Evolutionary conservation across 257 asterid genomes (phyloP).

Genomic region (Solanum chmielewskii): DNA sequence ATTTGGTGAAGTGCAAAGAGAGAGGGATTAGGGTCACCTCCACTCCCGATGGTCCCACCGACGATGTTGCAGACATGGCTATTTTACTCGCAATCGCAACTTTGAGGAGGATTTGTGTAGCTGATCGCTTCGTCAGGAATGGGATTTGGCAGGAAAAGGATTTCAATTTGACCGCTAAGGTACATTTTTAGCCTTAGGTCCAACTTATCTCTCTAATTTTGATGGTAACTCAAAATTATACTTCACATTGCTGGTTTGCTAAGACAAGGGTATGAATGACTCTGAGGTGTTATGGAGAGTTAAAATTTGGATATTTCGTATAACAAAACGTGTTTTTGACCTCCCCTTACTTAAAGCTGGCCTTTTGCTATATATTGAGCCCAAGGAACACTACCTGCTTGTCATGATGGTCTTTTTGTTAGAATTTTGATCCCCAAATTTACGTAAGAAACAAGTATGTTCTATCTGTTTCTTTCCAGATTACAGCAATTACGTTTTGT

Average conservation of each 20-base stretch:
- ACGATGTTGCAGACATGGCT: constrained; percentile 55
- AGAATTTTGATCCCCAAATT: too few relatives aligned
- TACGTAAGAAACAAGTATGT: too few relatives aligned
- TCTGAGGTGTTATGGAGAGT: neutral
- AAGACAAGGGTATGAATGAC: neutral
- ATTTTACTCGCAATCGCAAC: constrained; percentile 44
- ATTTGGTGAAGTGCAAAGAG: constrained; percentile 35
- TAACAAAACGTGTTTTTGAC: neutral
- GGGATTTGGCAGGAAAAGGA: constrained; percentile 42
- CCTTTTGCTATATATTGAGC: neutral
- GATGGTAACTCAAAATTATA: neutral
- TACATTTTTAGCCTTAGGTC: neutral
- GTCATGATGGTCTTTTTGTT: neutral
- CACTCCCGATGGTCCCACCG: constrained; percentile 42
- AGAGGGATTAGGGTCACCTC: constrained; percentile 51
- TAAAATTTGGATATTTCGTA: neutral
- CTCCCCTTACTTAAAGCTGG: neutral
- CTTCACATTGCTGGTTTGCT: neutral
- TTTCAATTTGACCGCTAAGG: constrained; percentile 40
- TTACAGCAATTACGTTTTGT: too few relatives aligned
- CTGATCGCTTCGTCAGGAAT: constrained; percentile 36
- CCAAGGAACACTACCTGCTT: neutral
- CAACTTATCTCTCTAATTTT: neutral
- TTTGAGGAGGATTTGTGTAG: constrained; percentile 37
- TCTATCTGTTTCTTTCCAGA: too few relatives aligned